phyloP scores from a whole-genome alignment of 139 green algal species.

The Eudorina sp. region DNA sequence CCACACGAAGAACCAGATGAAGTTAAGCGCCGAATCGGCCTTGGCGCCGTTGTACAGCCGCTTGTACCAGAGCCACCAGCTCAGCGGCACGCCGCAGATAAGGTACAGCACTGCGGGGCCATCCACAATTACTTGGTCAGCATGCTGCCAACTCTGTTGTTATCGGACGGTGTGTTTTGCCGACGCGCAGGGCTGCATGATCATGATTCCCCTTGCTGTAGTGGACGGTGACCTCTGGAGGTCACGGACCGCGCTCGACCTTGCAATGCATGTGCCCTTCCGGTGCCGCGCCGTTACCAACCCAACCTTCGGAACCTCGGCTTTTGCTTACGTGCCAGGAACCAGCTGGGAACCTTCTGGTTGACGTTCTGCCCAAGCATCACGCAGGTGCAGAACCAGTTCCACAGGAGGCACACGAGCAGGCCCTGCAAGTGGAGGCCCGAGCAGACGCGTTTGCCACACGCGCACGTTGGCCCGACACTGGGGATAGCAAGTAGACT shows the following conservation, averaged over 20 bases:
- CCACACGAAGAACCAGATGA: conserved; percentile 78
- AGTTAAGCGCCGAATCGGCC: conserved; percentile 64
- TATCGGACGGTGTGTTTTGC: no score
- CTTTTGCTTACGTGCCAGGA: conserved; percentile 51
- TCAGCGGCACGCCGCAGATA: conserved; percentile 69
- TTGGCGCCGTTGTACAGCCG: conserved; percentile 79
- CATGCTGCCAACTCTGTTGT: no score
- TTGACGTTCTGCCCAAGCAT: conserved; percentile 55
- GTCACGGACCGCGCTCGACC: no score
- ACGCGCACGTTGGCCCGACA: no score
- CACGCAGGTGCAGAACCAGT: conserved; percentile 62
- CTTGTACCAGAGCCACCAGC: conserved; percentile 82
- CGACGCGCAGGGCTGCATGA: no score
- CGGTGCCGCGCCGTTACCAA: no score
- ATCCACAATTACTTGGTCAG: background rate
- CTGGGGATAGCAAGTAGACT: background rate
- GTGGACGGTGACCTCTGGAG: no score
- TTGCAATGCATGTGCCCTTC: no score
- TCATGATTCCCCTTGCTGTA: no score
- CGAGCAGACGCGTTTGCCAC: no score
- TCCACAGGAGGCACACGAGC: conserved; percentile 64
- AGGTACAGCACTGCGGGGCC: conserved; percentile 67
- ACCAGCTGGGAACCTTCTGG: conserved; percentile 60
- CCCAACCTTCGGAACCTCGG: no score
- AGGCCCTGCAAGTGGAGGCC: conserved; percentile 50